These are phyloP conservation scores for Tricholoma matsutake DNA, from an alignment of 768 basidiomycete genomes.

Conservation along the genomic window DNA sequence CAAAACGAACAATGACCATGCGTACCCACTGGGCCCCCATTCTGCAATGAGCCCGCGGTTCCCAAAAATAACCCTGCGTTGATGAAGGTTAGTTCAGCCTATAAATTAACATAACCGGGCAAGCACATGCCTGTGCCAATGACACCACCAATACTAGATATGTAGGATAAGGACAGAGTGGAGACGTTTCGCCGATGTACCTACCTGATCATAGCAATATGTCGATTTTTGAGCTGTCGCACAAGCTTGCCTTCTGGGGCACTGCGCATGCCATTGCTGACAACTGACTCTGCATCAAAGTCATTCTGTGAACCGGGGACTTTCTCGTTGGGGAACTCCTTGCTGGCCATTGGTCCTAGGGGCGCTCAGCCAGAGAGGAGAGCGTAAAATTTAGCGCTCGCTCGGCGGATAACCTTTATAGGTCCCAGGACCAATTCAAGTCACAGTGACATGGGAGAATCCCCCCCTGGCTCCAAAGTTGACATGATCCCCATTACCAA, in stretches of 20 bases:
- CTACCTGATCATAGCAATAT: conserved; percentile 79
- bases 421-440: neutral
- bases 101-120: neutral
- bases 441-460: neutral
- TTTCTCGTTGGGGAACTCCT: conserved; percentile 13
- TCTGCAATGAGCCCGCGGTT: conserved; percentile 43
- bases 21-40: conserved; percentile 69
- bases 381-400: neutral
- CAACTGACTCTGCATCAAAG: conserved; percentile 21
- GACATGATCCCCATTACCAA: neutral
- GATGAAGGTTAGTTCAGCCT: neutral
- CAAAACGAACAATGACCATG: neutral
- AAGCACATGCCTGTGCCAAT: conserved; percentile 51
- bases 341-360: neutral
- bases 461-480: neutral
- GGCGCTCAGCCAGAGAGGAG: neutral
- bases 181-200: conserved; percentile 1
- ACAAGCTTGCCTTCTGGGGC: conserved; percentile 34
- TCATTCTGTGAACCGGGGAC: conserved; percentile 4
- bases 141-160: conserved; percentile 56
- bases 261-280: conserved; percentile 9
- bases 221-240: conserved; percentile 71
- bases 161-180: neutral
- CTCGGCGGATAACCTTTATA: neutral
- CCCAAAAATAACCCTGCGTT: conserved; percentile 50